Percentiles rank a stretch among this genome's conserved stretches.
Conservation (phyloP, 1,284 basidiomycete species). For the Psilocybe mexicana region DNA sequence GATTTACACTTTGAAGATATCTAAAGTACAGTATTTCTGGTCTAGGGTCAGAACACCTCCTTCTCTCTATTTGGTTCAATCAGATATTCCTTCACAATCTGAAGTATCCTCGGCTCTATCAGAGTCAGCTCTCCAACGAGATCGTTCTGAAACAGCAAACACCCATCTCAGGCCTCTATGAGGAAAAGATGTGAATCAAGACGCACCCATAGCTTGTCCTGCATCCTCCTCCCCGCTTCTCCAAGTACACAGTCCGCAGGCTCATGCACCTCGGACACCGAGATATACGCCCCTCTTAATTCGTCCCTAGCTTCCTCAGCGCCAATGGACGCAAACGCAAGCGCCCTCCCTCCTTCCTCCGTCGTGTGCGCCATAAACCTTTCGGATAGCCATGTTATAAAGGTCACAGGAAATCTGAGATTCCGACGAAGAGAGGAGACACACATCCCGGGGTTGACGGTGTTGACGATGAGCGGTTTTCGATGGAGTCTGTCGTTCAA, state of each 20-base stretch:
- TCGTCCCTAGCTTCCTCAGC: constrained; percentile 18
- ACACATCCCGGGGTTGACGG: constrained; percentile 50
- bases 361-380: constrained; percentile 30
- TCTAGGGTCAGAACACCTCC: no score
- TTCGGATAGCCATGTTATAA: background rate
- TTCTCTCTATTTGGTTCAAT: background rate
- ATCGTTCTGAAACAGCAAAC: background rate
- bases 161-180: background rate
- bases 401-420: background rate
- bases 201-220: constrained; percentile 46
- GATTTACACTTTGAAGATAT: no score
- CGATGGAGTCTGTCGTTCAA: constrained; percentile 34
- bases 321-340: constrained; percentile 41
- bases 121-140: background rate
- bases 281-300: constrained; percentile 20
- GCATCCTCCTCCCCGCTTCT: constrained; percentile 36
- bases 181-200: background rate
- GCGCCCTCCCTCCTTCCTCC: constrained; percentile 41
- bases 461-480: constrained; percentile 33
- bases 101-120: background rate
- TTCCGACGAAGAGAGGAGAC: constrained; percentile 29
- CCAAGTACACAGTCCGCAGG: constrained; percentile 19
- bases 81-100: background rate
- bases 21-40: no score
- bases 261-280: constrained; percentile 8